A percentile compares a stretch with the other conserved stretches of the same genome.
phyloP scores from a whole-genome alignment of 495 filamentous ascomycete genomes.

The Podospora australis region DNA sequence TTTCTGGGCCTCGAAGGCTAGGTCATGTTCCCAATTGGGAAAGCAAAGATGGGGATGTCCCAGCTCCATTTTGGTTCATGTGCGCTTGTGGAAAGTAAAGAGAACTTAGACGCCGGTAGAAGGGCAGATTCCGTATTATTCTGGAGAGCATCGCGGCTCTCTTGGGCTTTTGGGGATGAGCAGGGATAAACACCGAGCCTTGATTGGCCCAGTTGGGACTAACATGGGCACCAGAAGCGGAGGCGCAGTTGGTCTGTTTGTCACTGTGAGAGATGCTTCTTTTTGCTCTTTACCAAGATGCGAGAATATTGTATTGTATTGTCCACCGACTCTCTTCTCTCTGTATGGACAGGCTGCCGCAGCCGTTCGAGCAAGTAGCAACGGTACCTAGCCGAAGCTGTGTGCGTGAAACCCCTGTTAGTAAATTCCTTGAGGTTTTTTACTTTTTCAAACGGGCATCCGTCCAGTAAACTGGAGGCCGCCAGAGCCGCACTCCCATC shows the following conservation, averaged over 20 bases:
- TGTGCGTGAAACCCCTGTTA: background rate
- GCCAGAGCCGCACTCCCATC: constrained; percentile 8
- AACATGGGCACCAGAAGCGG: background rate
- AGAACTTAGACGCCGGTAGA: constrained; percentile 5
- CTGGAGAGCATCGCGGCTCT: constrained; percentile 11
- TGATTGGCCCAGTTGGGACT: constrained; percentile 9
- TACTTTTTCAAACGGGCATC: too few species aligned
- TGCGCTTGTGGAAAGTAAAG: background rate
- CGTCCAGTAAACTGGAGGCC: constrained; percentile 5
- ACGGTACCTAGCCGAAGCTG: constrained; percentile 10
- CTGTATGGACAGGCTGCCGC: background rate
- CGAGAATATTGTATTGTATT: too few species aligned
- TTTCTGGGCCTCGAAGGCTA: background rate
- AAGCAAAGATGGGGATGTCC: constrained; percentile 7
- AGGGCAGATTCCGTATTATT: constrained; percentile 3
- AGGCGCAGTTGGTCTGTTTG: constrained; percentile 8
- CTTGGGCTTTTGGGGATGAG: too few species aligned
- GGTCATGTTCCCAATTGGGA: background rate
- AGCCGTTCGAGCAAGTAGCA: background rate
- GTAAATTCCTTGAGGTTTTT: too few species aligned
- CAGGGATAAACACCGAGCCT: background rate
- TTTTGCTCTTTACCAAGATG: too few species aligned
- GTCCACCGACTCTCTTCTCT: too few species aligned
- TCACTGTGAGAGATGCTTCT: too few species aligned
- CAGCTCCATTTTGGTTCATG: background rate